phyloP scores from a whole-genome alignment of 1,284 basidiomycete genomes.

The Boletus semigastroideus region DNA sequence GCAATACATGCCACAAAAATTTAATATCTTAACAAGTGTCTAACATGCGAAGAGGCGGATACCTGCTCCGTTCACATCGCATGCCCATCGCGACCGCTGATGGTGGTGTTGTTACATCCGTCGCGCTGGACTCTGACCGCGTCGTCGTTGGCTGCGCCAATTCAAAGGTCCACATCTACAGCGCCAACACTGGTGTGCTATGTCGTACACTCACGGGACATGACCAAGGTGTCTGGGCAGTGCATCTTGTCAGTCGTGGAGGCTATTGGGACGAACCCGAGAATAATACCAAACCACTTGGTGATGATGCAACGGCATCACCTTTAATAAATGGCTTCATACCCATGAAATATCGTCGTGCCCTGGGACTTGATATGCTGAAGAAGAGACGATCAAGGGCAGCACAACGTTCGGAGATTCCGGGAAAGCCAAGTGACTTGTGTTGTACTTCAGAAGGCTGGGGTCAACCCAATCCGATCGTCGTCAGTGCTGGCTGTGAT shows the following conservation, averaged over 20 bases:
- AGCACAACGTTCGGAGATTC: slow-evolving; percentile 6
- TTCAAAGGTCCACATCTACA: slow-evolving; percentile 86
- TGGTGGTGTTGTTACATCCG: slow-evolving; percentile 80
- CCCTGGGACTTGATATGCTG: slow-evolving; percentile 28
- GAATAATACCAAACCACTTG: slow-evolving; percentile 8
- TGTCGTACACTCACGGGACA: slow-evolving; percentile 83
- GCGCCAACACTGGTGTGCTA: slow-evolving; percentile 76
- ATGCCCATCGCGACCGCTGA: slow-evolving; percentile 56
- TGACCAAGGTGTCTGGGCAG: slow-evolving; percentile 89
- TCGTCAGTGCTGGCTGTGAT: slow-evolving; percentile 94
- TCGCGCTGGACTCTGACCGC: slow-evolving; percentile 84
- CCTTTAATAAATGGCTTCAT: slow-evolving; percentile 25
- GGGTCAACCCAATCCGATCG: slow-evolving; percentile 65
- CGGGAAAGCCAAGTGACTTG: slow-evolving; percentile 53
- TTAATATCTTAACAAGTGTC: slow-evolving; percentile 49
- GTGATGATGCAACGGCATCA: slow-evolving; percentile 6
- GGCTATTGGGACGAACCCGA: slow-evolving; percentile 39
- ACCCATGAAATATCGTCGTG: slow-evolving; percentile 29
- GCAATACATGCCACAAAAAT: background rate
- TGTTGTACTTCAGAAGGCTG: slow-evolving; percentile 62
- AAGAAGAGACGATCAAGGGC: slow-evolving; percentile 15
- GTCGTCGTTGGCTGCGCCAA: slow-evolving; percentile 92
- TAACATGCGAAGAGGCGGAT: slow-evolving; percentile 86
- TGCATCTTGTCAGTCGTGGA: slow-evolving; percentile 66
- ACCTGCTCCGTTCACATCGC: slow-evolving; percentile 72